Conservation (phyloP, 768 basidiomycete species). For the Kwoniella botswanensis region DNA sequence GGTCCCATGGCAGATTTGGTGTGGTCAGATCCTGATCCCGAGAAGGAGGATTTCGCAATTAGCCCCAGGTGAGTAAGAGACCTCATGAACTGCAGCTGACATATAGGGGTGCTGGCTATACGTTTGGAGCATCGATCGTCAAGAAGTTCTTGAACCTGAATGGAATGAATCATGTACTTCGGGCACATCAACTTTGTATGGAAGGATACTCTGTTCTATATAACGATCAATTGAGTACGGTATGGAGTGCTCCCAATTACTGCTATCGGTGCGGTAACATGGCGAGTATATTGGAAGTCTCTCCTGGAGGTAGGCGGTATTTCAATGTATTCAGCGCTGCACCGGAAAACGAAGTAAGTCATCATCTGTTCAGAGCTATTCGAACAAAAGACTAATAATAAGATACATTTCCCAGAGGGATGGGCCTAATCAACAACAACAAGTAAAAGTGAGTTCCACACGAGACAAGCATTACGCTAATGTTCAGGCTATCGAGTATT, state of each 20-base stretch:
- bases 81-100: conserved; percentile 16
- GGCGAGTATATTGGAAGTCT: conserved; percentile 93
- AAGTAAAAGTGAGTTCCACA: conserved; percentile 40
- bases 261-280: conserved; percentile 98
- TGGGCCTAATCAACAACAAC: conserved; percentile 56
- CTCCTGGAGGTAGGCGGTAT: conserved; percentile 80
- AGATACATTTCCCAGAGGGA: conserved; percentile 40
- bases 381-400: conserved; percentile 7
- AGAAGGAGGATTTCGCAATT: conserved; percentile 99
- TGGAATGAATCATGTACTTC: conserved; percentile 94
- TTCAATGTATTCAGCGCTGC: conserved; percentile 99
- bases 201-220: conserved; percentile 98
- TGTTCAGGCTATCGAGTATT: conserved; percentile 50
- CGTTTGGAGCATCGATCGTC: conserved; percentile 96
- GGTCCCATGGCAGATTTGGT: conserved; percentile 99
- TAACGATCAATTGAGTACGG: conserved; percentile 91
- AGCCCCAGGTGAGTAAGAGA: conserved; percentile 78
- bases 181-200: conserved; percentile 99
- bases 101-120: conserved; percentile 91
- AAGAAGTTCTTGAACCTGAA: conserved; percentile 96
- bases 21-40: conserved; percentile 99
- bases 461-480: conserved; percentile 23
- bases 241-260: conserved; percentile 99
- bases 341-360: conserved; percentile 81
- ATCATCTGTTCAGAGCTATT: background rate